phyloP scores from a whole-genome alignment of 2,329 filamentous ascomycete genomes.

The Fusarium virguliforme region DNA sequence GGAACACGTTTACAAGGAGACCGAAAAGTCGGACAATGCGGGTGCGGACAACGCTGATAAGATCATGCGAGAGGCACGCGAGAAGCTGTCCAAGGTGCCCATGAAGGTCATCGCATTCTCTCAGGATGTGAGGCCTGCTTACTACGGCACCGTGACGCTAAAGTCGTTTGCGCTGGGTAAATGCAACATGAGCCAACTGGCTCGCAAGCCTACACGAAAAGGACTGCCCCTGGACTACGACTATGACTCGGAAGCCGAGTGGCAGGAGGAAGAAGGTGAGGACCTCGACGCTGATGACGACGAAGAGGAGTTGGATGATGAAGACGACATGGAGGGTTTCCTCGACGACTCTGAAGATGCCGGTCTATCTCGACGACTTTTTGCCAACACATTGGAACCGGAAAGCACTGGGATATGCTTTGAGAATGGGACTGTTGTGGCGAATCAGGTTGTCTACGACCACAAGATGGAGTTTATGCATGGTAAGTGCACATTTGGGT shows the following conservation, averaged over 20 bases:
- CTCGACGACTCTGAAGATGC: slow-evolving; percentile 87
- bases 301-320: slow-evolving; percentile 80
- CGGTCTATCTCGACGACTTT: slow-evolving; percentile 70
- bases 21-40: slow-evolving; percentile 57
- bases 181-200: slow-evolving; percentile 66
- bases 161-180: slow-evolving; percentile 64
- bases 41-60: slow-evolving; percentile 57
- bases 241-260: slow-evolving; percentile 89
- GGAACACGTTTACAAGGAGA: slow-evolving; percentile 67
- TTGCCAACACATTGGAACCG: slow-evolving; percentile 81
- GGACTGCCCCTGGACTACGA: slow-evolving; percentile 82
- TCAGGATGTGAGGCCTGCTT: slow-evolving; percentile 78
- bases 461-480: slow-evolving; percentile 84
- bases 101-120: slow-evolving; percentile 76
- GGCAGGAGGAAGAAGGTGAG: slow-evolving; percentile 83
- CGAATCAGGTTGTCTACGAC: slow-evolving; percentile 66
- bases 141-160: slow-evolving; percentile 81
- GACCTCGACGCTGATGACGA: slow-evolving; percentile 78
- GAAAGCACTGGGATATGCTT: slow-evolving; percentile 87
- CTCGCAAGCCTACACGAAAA: slow-evolving; percentile 68
- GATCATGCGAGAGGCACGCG: slow-evolving; percentile 54
- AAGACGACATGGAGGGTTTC: slow-evolving; percentile 92
- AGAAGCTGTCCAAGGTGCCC: slow-evolving; percentile 68
- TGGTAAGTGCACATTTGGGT: slow-evolving; percentile 64
- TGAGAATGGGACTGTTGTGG: slow-evolving; percentile 72